Evolutionary conservation across 1,284 basidiomycete genomes (phyloP).

Genomic region (Cutaneotrichosporon cyanovorans): DNA sequence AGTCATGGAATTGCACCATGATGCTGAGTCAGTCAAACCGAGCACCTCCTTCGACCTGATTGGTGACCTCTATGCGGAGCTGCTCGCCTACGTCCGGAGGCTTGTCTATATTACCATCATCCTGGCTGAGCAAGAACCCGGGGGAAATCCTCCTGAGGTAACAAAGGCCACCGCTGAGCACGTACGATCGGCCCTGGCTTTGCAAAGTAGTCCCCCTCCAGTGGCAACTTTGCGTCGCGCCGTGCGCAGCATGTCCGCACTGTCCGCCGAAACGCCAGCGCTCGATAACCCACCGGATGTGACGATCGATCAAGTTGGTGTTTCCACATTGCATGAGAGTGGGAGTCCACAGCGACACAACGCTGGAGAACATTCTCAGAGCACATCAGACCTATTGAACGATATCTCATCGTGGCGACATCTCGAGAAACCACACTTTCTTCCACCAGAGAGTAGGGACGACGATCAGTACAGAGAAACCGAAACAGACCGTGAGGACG

Average conservation of each 20-base stretch:
- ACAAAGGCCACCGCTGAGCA: background rate
- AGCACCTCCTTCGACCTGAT: conserved; percentile 16
- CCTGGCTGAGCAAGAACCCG: conserved; percentile 17
- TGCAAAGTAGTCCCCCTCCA: background rate
- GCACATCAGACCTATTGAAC: background rate
- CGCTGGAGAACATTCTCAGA: no score
- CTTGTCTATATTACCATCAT: conserved; percentile 17
- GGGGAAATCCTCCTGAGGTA: background rate
- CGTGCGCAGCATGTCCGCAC: background rate
- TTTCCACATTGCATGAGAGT: no score
- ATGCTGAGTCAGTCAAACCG: background rate
- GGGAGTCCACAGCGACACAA: no score
- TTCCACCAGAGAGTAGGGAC: background rate
- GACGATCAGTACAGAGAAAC: background rate
- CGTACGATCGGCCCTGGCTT: background rate
- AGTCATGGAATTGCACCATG: conserved; percentile 1
- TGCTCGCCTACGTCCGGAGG: conserved; percentile 16
- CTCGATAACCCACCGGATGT: background rate
- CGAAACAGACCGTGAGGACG: conserved; percentile 8
- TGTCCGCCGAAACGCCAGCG: background rate
- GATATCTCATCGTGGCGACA: background rate
- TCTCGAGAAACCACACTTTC: background rate
- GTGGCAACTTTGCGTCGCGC: background rate
- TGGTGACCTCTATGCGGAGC: conserved; percentile 12
- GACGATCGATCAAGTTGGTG: no score